A percentile compares a stretch with the other conserved stretches of the same genome.
Evolutionary conservation across 495 filamentous ascomycete species (phyloP).

Genomic region (Neurospora hispaniola): DNA sequence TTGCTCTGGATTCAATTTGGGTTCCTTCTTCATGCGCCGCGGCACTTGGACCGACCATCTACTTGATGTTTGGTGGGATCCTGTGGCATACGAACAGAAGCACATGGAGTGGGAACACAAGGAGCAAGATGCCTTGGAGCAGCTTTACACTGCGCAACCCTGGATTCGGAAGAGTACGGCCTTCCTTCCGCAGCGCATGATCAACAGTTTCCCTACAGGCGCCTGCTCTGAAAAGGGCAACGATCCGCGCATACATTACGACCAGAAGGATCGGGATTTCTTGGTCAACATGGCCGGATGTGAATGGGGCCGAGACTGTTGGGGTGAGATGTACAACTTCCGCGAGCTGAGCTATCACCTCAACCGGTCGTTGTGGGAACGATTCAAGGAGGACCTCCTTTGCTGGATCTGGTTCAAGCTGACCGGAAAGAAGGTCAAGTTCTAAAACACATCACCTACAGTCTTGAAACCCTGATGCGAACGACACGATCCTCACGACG

Average conservation of each 20-base stretch:
- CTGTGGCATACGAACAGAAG: slow-evolving; percentile 93
- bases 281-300: slow-evolving; percentile 99
- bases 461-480: not conserved
- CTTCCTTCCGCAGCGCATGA: slow-evolving; percentile 82
- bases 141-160: slow-evolving; percentile 81
- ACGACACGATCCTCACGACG: slow-evolving; percentile 10
- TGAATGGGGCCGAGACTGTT: slow-evolving; percentile 92
- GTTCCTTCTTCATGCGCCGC: slow-evolving; percentile 84
- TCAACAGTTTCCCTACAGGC: slow-evolving; percentile 88
- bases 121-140: slow-evolving; percentile 90
- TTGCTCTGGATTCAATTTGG: slow-evolving; percentile 92
- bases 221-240: slow-evolving; percentile 69
- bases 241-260: slow-evolving; percentile 73
- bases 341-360: slow-evolving; percentile 77
- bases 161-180: slow-evolving; percentile 85
- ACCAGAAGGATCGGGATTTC: slow-evolving; percentile 77
- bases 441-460: slow-evolving; percentile 13
- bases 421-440: slow-evolving; percentile 44
- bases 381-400: slow-evolving; percentile 49
- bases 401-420: slow-evolving; percentile 43
- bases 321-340: slow-evolving; percentile 93
- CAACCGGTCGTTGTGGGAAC: slow-evolving; percentile 73
- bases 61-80: slow-evolving; percentile 98
- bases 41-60: slow-evolving; percentile 84
- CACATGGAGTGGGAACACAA: slow-evolving; percentile 99